Conservation (phyloP, 345 rosid species). For the Capsella bursapastoris region DNA sequence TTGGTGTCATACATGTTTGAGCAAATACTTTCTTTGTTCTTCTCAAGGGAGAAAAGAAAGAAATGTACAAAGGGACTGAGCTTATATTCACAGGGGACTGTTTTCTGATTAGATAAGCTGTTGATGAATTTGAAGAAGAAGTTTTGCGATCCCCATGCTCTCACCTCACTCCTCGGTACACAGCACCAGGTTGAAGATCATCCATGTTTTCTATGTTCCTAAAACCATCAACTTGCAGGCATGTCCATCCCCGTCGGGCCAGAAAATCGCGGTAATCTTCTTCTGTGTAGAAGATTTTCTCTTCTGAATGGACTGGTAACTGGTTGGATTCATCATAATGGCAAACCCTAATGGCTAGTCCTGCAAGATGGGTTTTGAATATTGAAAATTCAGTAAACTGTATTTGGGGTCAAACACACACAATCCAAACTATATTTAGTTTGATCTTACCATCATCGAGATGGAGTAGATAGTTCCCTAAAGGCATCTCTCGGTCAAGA, state of each 20-base stretch:
- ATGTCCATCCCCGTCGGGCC: conserved; percentile 68
- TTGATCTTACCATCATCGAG: conserved; percentile 78
- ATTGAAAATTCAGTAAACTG: conserved; percentile 13
- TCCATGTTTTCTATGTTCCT: conserved; percentile 86
- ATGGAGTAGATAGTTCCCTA: conserved; percentile 84
- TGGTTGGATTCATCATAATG: conserved; percentile 86
- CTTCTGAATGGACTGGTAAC: conserved; percentile 83
- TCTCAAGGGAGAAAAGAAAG: background rate
- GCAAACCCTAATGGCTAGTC: conserved; percentile 81
- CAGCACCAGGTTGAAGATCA: conserved; percentile 78
- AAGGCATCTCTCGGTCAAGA: conserved; percentile 94
- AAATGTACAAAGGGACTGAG: conserved; percentile 27
- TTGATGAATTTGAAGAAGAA: conserved; percentile 11
- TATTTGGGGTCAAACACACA: background rate
- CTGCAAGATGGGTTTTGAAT: conserved; percentile 40
- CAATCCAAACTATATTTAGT: background rate
- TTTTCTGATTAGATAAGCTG: conserved; percentile 2
- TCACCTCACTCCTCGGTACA: conserved; percentile 80
- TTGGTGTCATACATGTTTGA: background rate
- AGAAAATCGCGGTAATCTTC: conserved; percentile 90
- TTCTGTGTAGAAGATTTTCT: conserved; percentile 82
- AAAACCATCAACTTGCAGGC: conserved; percentile 83
- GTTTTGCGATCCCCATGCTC: conserved; percentile 16
- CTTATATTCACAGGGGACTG: conserved; percentile 4
- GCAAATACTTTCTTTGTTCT: conserved; percentile 34